Evolutionary conservation across 106 monocot genomes (phyloP).

Genomic region (Dioscorea dumetorum): DNA sequence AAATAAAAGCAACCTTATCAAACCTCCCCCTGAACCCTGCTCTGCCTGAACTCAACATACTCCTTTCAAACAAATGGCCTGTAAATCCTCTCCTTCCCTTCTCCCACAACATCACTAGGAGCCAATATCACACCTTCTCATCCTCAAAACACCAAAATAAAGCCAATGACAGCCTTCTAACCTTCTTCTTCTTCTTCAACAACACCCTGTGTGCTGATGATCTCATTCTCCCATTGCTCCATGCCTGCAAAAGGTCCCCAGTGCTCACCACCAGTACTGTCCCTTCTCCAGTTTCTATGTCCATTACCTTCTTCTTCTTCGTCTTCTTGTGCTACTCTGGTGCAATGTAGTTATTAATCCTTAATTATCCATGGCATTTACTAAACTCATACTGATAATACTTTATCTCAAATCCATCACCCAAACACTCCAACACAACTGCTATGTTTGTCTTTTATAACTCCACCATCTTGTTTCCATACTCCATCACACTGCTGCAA

Average conservation of each 20-base stretch:
- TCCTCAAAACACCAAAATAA: slow-evolving; percentile 60
- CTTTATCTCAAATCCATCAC: slow-evolving; percentile 17
- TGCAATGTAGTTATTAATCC: slow-evolving; percentile 35
- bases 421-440: slow-evolving; percentile 28
- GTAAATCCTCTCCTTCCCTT: slow-evolving; percentile 23
- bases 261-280: slow-evolving; percentile 35
- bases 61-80: slow-evolving; percentile 35
- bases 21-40: slow-evolving; percentile 23
- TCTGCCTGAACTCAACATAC: slow-evolving; percentile 42
- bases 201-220: slow-evolving; percentile 39
- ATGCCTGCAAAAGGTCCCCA: slow-evolving; percentile 51
- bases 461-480: slow-evolving; percentile 38
- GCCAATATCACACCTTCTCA: slow-evolving; percentile 36
- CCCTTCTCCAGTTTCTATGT: slow-evolving; percentile 16
- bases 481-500: slow-evolving; percentile 20
- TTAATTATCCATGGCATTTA: slow-evolving; percentile 36
- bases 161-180: slow-evolving; percentile 20
- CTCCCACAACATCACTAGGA: slow-evolving; percentile 20
- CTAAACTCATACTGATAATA: slow-evolving; percentile 32
- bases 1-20: slow-evolving; percentile 33
- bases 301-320: slow-evolving; percentile 4
- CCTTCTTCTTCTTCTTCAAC: slow-evolving; percentile 5
- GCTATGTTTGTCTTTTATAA: slow-evolving; percentile 20
- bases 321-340: not conserved
- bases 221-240: slow-evolving; percentile 44